Percentiles rank a stretch among this genome's conserved stretches.
phyloP scores from a whole-genome alignment of 805 yeast species.

The Ogataea degrootiae region DNA sequence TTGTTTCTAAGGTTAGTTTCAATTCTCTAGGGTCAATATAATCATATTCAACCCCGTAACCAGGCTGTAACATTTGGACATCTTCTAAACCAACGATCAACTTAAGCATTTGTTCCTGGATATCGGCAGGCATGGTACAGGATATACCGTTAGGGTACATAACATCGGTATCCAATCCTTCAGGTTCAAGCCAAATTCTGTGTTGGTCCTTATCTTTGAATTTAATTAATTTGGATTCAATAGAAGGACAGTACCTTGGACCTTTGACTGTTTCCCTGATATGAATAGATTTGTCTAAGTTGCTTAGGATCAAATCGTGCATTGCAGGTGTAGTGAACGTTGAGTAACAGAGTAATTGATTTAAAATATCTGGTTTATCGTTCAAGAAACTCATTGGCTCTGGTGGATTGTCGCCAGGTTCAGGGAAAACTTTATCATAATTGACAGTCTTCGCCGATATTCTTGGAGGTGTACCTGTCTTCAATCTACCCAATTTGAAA shows the following conservation, averaged over 20 bases:
- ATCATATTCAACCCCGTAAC: conserved; percentile 98
- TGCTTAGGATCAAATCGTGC: conserved; percentile 63
- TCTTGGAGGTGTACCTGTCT: conserved; percentile 97
- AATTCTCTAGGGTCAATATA: conserved; percentile 92
- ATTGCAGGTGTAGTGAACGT: conserved; percentile 74
- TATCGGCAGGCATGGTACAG: conserved; percentile 92
- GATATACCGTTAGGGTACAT: conserved; percentile 97
- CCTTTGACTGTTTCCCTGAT: conserved; percentile 93
- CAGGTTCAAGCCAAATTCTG: conserved; percentile 94
- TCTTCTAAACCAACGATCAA: conserved; percentile 86
- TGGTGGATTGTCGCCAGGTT: conserved; percentile 80
- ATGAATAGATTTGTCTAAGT: conserved; percentile 81
- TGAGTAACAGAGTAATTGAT: conserved; percentile 66
- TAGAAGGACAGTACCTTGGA: conserved; percentile 95
- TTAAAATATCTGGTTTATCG: conserved; percentile 54
- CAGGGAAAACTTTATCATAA: conserved; percentile 56
- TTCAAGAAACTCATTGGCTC: conserved; percentile 87
- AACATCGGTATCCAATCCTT: conserved; percentile 81
- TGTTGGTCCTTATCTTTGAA: conserved; percentile 76
- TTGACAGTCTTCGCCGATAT: conserved; percentile 68
- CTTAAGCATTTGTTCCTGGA: conserved; percentile 68
- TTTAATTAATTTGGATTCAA: conserved; percentile 81
- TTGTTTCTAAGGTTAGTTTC: conserved; percentile 73
- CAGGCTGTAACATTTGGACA: conserved; percentile 88
- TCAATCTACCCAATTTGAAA: conserved; percentile 79